Conservation (phyloP, 371 early-diverging fungal species). For the Coemansia sp. region DNA sequence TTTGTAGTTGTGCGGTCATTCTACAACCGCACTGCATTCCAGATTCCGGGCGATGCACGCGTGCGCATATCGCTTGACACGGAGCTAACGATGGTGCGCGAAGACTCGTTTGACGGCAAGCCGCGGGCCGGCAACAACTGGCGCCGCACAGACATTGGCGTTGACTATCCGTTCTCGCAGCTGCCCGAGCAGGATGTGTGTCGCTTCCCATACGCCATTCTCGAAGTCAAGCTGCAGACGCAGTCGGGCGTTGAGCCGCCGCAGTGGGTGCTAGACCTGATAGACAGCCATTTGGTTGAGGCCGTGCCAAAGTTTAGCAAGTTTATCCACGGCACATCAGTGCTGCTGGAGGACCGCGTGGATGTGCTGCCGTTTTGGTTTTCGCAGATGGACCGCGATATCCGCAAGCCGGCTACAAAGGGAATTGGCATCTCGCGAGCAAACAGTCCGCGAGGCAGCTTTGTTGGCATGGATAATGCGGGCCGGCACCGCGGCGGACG, state of each 20-base stretch:
- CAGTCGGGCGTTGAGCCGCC: constrained; percentile 85
- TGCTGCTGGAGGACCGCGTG: constrained; percentile 86
- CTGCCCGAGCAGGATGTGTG: constrained; percentile 81
- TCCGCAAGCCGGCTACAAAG: constrained; percentile 61
- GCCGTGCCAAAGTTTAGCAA: constrained; percentile 98
- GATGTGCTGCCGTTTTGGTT: constrained; percentile 97
- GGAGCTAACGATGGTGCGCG: constrained; percentile 95
- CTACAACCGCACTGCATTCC: constrained; percentile 99
- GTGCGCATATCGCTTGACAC: constrained; percentile 99
- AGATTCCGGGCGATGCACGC: constrained; percentile 97
- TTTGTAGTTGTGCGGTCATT: constrained; percentile 82
- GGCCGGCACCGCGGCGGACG: constrained; percentile 22
- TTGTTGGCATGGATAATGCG: constrained; percentile 30
- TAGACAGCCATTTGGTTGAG: constrained; percentile 89
- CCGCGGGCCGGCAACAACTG: constrained; percentile 85
- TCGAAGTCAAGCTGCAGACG: constrained; percentile 98
- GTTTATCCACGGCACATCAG: constrained; percentile 96
- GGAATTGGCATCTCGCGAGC: constrained; percentile 41
- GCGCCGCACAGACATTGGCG: constrained; percentile 92
- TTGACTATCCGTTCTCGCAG: constrained; percentile 91
- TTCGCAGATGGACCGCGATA: constrained; percentile 93
- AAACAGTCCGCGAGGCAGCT: constrained; percentile 46
- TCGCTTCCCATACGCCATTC: constrained; percentile 95
- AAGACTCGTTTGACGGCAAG: constrained; percentile 82
- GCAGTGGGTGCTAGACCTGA: constrained; percentile 92